Conservation (phyloP, 225 moss, liverwort and hornwort genomes). For the Lunularia cruciata region DNA sequence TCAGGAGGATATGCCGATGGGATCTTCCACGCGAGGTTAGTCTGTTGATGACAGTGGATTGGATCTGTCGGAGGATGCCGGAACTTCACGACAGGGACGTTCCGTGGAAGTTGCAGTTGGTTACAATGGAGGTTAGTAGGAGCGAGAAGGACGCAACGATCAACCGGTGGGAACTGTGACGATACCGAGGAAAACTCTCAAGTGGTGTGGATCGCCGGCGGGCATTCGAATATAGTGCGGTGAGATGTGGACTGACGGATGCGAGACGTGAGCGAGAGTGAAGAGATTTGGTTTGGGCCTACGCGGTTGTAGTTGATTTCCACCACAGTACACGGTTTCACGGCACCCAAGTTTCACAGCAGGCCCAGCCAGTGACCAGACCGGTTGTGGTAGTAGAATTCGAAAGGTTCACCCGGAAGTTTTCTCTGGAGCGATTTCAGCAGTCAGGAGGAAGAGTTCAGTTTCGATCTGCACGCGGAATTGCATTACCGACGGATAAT, state of each 20-base stretch:
- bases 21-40: neutral
- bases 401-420: neutral
- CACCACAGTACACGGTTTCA: neutral
- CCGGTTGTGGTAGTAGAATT: neutral
- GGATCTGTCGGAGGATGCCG: neutral
- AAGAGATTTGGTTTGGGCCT: slow-evolving; percentile 3
- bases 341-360: neutral
- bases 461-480: slow-evolving; percentile 1
- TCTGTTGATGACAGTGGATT: neutral
- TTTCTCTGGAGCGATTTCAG: neutral
- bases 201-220: neutral
- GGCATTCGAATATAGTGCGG: neutral
- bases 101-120: slow-evolving; percentile 14
- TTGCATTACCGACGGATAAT: neutral
- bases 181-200: neutral
- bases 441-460: neutral
- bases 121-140: slow-evolving; percentile 2
- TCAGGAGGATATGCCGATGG: neutral
- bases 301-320: no score
- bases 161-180: neutral
- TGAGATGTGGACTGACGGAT: neutral
- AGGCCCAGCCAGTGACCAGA: neutral
- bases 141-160: neutral
- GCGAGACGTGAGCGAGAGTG: neutral
- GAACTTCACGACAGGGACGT: neutral